Evolutionary conservation across 164 flowering plant genomes (phyloP), one percentile per base, ranked within the genome.

Genomic region (Stephania cephalantha): DNA sequence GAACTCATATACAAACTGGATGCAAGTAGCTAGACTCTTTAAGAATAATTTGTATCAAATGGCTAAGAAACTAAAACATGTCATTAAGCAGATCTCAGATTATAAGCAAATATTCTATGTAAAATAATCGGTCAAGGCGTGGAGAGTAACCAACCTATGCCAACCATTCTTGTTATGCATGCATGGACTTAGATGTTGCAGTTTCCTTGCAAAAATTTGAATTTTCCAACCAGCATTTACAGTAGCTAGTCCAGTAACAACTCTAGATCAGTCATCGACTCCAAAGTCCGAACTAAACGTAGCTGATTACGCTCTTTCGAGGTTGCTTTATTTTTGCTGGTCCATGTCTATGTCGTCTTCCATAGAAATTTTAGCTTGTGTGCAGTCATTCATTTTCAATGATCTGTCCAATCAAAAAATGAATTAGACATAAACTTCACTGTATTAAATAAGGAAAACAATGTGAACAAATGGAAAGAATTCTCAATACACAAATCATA

Each of bases 321-420:
- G 15, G 15, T n/a, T 55, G 63, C 63, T 15, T 5, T 6, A 55
- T 15, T 18, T n/a, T n/a, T 17, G 13, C n/a, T 55, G 63, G n/a
- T 55, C n/a, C 63, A 55, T 50, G n/a, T n/a, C n/a, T n/a, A n/a
- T n/a, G n/a, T n/a, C n/a, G 15, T 55, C 63, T 2, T 55, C 20
- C 63, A 55, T 15, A 13, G 15, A 15, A 15, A 18, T 58, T 58
- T 58, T 58, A 58, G 5, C 0, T 25, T 25, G n/a, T n/a, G 20
- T n/a, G 65, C 17, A 71, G 15, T 83, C 83, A 81, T 53, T 82
- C 82, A 67, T 82, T 82, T 46, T 84, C 81, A 75, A 82, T 79
- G 55, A 70, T 81, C 66, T 82, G 44, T 42, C 87, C 87, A 74
- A 0, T 85, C 46, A 64, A 81, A 31, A 50, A 78, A 82, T 15